phyloP scores from a whole-genome alignment of 768 basidiomycete genomes.

The Suillus occidentalis region DNA sequence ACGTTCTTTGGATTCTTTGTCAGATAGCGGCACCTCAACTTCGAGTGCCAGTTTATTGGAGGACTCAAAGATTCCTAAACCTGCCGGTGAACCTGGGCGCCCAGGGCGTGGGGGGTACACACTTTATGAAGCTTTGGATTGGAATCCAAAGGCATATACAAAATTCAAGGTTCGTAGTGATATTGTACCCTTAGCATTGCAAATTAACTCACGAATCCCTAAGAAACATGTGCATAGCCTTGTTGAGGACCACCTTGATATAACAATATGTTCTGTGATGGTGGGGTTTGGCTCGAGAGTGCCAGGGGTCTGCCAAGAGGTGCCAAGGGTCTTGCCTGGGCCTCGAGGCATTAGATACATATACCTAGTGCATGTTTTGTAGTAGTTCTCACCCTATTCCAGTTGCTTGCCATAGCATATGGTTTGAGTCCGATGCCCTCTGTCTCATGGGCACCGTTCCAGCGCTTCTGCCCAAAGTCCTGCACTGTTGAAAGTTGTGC shows the following conservation, averaged over 20 bases:
- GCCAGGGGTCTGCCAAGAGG: too few relatives aligned
- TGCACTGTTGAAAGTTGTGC: neutral
- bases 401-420: too few relatives aligned
- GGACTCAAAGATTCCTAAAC: slow-evolving; percentile 26
- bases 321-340: too few relatives aligned
- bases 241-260: slow-evolving; percentile 12
- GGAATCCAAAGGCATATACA: slow-evolving; percentile 17
- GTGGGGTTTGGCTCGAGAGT: too few relatives aligned
- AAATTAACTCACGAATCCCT: neutral
- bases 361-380: too few relatives aligned
- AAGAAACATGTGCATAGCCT: slow-evolving; percentile 3
- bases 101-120: slow-evolving; percentile 28
- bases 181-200: neutral
- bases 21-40: slow-evolving; percentile 3
- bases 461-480: slow-evolving; percentile 10
- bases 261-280: slow-evolving; percentile 13
- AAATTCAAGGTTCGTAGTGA: slow-evolving; percentile 21
- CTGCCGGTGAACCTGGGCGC: slow-evolving; percentile 22
- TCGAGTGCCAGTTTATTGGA: slow-evolving; percentile 2
- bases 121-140: slow-evolving; percentile 19
- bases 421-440: too few relatives aligned
- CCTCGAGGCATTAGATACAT: too few relatives aligned
- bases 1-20: neutral
- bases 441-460: too few relatives aligned
- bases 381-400: too few relatives aligned